Evolutionary conservation across 805 yeast genomes (phyloP), one percentile per base, ranked within the genome.

Genomic region (Maudiozyma bulderi): DNA sequence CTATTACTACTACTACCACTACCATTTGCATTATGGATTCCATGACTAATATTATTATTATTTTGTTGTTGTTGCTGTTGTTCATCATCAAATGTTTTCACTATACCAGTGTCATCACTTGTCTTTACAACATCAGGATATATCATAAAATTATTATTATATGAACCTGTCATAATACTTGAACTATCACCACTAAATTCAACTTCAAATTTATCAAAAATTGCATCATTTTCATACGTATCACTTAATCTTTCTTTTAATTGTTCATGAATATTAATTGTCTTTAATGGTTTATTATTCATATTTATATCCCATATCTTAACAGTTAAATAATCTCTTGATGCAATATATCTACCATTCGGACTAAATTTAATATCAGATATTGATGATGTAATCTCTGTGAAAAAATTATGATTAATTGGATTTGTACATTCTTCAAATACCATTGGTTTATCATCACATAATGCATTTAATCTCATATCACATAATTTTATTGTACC

Each of bases 291-390:
- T 67, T 84, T 87, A 56, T 82, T 83, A 69, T 93, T 96, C 99
- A 93, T 93, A 55, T 88, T 88, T 53, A 93, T 77, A 73, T 93
- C 99, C 99, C 99, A 93, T 57, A 93, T 84, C 70, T 93, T 93
- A 34, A 91, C 96, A 9, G 96, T 87, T 86, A 93, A 80, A 68
- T 93, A 93, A 73, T 93, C 99, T 65, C 99, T 81, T 40, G 95
- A 81, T n/a, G 91, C 96, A 64, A 93, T 86, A 68, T 93, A 89
- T 59, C 93, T 78, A 42, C 99, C 99, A 67, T 91, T 87, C 49
- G 82, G 78, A 58, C 93, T 80, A 66, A 93, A 93, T 66, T 89
- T 86, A 50, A 90, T 95, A 71, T 93, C 99, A 32, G 95, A 82
- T 51, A 93, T 93, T 42, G 93, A 82, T 37, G 95, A 82, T 1